Evolutionary conservation across 148 eudicot genomes (phyloP).

Genomic region (Fagopyrum homotropicum): DNA sequence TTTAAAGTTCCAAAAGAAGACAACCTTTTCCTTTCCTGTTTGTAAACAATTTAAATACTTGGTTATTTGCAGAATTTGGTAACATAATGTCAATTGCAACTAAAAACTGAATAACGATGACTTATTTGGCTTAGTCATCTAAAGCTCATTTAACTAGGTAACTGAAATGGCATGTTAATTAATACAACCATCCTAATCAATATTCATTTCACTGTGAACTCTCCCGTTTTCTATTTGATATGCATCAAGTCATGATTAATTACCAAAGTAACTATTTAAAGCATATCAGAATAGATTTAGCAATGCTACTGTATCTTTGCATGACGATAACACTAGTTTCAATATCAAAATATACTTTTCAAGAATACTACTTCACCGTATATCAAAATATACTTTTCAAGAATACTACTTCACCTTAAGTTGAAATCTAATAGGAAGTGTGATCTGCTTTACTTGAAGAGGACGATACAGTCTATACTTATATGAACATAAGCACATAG

Average conservation of each 20-base stretch:
- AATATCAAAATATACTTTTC: neutral
- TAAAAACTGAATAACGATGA: neutral
- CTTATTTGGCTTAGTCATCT: neutral
- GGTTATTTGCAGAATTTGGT: neutral
- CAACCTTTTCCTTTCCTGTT: neutral
- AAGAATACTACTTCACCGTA: no score
- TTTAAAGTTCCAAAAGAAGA: neutral
- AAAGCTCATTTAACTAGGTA: neutral
- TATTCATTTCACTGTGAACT: neutral
- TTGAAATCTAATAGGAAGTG: neutral
- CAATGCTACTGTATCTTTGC: neutral
- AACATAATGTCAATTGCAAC: neutral
- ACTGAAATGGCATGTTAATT: neutral
- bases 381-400: neutral
- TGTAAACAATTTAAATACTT: neutral
- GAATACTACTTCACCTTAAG: neutral
- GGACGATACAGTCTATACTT: neutral
- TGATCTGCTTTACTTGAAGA: neutral
- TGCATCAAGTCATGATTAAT: neutral
- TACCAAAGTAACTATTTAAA: neutral
- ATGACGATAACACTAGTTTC: neutral
- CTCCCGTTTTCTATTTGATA: neutral
- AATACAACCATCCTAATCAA: neutral
- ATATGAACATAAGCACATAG: neutral
- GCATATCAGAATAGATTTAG: neutral